Evolutionary conservation across 352 stramenopile genomes (phyloP).

Genomic region (Phytophthora sojae): DNA sequence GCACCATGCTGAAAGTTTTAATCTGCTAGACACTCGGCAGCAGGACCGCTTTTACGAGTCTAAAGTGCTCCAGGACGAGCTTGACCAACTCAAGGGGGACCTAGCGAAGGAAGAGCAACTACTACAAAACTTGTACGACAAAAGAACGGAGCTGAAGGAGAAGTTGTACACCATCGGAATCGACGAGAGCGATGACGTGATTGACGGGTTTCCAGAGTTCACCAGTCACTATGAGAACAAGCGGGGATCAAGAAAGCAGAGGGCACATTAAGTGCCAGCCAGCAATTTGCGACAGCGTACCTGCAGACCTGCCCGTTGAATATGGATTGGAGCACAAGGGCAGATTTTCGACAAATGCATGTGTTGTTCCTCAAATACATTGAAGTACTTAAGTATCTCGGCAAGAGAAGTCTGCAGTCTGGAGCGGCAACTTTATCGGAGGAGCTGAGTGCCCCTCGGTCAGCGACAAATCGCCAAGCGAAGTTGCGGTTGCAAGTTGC

Average conservation of each 20-base stretch:
- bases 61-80: slow-evolving; percentile 57
- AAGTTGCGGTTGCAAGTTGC: neutral
- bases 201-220: slow-evolving; percentile 52
- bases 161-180: slow-evolving; percentile 35
- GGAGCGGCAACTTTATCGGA: no score
- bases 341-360: no score
- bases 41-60: slow-evolving; percentile 46
- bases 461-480: neutral
- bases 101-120: slow-evolving; percentile 50
- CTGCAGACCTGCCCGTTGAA: no score
- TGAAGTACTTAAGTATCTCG: no score
- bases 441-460: no score
- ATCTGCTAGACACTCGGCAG: neutral
- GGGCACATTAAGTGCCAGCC: neutral
- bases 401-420: no score
- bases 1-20: neutral
- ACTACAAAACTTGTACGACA: neutral
- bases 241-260: slow-evolving; percentile 7
- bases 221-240: slow-evolving; percentile 38
- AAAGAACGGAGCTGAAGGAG: slow-evolving; percentile 5
- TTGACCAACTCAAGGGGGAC: slow-evolving; percentile 65
- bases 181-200: slow-evolving; percentile 49
- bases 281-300: neutral
- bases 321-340: no score
- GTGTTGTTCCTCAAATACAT: no score